Evolutionary conservation across 768 basidiomycete genomes (phyloP), one percentile per base, ranked within the genome.

Genomic region (Russula sp.): DNA sequence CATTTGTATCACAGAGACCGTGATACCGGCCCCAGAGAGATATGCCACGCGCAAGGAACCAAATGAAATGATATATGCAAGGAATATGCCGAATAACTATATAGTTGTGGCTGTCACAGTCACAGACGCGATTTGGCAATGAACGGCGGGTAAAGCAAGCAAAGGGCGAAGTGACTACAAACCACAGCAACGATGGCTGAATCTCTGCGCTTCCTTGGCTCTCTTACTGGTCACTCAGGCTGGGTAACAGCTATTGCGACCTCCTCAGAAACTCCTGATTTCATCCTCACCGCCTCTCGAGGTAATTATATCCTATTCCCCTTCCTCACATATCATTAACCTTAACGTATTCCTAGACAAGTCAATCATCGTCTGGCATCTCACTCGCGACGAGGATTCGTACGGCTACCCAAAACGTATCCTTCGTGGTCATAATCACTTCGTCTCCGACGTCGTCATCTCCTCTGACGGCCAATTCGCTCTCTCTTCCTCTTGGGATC

Each of bases 381-480:
- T 99, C 74, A 97, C 96, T 70, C 91, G 97, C 68, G 89, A 91
- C 64, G 89, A 94, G 68, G 86, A 89, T 68, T 78, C 85, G 54
- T 97, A 95, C 75, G 97, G 97, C 61, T 95, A 87, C 81, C 96
- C 97, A 65, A 98, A 98, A 82, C 88, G 89, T 74, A 91, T 98
- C 72, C 88, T 99, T 64, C 89, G 93, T 75, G 96, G 97, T 66
- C 97, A 99, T 83, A 98, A 98, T 80, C 96, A 97, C 82, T 98
- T 98, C 75, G 95, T 98, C 63, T 98, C 94, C 45, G 95, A 98
- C 74, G 91, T 98, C 70, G 96, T 97, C 71, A 95, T 98, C 76
- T 98, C 96, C 64, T 97, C 96, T 64, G 97, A 99, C 75, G 97
- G 97, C 72, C 96, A 98, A 80, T 98, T 98, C 77, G 96, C 97